phyloP scores from a whole-genome alignment of 495 filamentous ascomycete species.

The Penicillium bialowiezense region DNA sequence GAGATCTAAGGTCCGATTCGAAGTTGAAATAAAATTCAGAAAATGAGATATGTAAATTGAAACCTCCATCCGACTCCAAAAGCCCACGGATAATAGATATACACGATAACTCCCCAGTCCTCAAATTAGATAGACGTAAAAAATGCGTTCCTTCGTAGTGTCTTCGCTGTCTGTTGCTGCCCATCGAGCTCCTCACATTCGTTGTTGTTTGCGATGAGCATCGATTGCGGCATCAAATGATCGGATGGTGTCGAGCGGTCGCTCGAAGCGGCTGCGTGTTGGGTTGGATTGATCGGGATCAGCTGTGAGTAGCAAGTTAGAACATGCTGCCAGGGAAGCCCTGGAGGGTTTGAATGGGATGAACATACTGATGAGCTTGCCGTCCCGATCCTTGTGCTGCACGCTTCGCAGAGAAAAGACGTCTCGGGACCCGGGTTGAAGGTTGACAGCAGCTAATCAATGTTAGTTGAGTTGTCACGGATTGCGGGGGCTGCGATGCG shows the following conservation, averaged over 20 bases:
- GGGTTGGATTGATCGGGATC: conserved; percentile 53
- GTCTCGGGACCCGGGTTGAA: conserved; percentile 24
- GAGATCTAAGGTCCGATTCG: too few species aligned
- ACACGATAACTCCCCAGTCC: conserved; percentile 7
- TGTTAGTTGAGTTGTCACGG: conserved; percentile 5
- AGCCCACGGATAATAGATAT: conserved; percentile 3
- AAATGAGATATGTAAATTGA: not conserved
- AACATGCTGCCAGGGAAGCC: conserved; percentile 29
- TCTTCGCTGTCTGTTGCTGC: not conserved
- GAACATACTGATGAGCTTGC: conserved; percentile 74
- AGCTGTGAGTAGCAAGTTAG: conserved; percentile 20
- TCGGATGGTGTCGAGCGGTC: conserved; percentile 89
- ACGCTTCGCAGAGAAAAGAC: conserved; percentile 64
- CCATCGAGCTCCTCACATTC: conserved; percentile 6
- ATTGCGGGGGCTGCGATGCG: not conserved
- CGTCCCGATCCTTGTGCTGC: conserved; percentile 74
- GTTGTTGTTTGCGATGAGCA: conserved; percentile 31
- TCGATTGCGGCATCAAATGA: conserved; percentile 91
- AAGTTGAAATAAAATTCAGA: too few species aligned
- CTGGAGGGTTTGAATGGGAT: not conserved
- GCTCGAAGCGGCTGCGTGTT: conserved; percentile 80
- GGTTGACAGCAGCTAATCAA: conserved; percentile 15
- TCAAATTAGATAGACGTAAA: conserved; percentile 8
- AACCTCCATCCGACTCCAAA: not conserved
- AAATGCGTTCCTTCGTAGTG: conserved; percentile 12